Percentiles rank a stretch among this genome's conserved stretches.
Evolutionary conservation across 495 filamentous ascomycete species (phyloP).

Genomic region (Paragyromitra xinjiangensis): DNA sequence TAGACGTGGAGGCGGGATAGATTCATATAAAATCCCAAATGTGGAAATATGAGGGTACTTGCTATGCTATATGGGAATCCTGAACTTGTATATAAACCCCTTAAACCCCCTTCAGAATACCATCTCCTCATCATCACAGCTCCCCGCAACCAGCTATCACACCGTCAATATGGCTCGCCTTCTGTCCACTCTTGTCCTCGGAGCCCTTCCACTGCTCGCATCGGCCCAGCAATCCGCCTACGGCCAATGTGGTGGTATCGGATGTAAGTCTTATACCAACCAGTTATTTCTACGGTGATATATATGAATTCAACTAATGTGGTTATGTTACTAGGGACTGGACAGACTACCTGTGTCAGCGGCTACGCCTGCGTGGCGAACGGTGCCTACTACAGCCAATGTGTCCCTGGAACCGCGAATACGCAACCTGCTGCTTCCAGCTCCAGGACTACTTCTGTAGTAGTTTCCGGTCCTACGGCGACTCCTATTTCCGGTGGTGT

Average conservation of each 20-base stretch:
- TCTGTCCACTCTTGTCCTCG: conserved; percentile 18
- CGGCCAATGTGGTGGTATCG: conserved; percentile 25
- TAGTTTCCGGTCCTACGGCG: neutral
- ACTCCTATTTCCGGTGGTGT: neutral
- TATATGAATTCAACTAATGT: neutral
- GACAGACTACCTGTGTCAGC: conserved; percentile 27
- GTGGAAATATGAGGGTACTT: neutral
- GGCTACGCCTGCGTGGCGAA: conserved; percentile 7
- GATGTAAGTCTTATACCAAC: conserved; percentile 25
- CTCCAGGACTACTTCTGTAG: neutral
- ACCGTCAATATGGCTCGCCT: conserved; percentile 33
- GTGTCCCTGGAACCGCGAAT: conserved; percentile 11
- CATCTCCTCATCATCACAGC: conserved; percentile 10
- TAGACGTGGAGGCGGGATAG: neutral
- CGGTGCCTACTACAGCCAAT: conserved; percentile 26
- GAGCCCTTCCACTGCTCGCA: conserved; percentile 36
- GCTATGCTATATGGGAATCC: neutral
- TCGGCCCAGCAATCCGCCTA: conserved; percentile 34
- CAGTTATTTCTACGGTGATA: neutral
- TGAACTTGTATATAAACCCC: conserved; percentile 30
- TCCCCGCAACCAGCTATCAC: neutral
- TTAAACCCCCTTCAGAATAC: conserved; percentile 3
- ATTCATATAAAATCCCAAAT: neutral
- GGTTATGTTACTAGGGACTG: conserved; percentile 5
- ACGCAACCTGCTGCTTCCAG: neutral